These are phyloP conservation scores for Cercophora sp. DNA, from an alignment of 495 filamentous ascomycete genomes.

Conservation along the genomic window DNA sequence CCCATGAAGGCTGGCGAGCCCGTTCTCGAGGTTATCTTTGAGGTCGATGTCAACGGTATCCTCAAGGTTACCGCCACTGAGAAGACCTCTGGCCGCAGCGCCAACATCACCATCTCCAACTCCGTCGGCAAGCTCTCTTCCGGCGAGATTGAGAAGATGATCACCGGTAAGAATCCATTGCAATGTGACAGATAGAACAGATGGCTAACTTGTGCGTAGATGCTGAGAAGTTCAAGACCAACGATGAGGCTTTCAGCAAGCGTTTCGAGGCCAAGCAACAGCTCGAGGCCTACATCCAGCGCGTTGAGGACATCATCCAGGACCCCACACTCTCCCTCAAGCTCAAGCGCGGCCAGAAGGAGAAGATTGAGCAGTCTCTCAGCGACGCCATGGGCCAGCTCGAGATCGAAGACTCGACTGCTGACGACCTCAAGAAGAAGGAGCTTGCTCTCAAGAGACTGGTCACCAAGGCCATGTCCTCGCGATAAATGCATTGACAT, in stretches of 20 bases:
- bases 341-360: conserved; percentile 97
- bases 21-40: conserved; percentile 96
- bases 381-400: conserved; percentile 49
- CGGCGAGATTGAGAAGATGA: conserved; percentile 95
- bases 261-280: conserved; percentile 97
- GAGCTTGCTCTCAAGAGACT: conserved; percentile 96
- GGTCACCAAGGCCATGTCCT: conserved; percentile 95
- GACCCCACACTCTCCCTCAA: conserved; percentile 94
- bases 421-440: conserved; percentile 99
- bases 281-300: conserved; percentile 97
- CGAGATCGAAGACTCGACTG: conserved; percentile 61
- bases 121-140: conserved; percentile 97
- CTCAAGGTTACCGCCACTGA: conserved; percentile 99
- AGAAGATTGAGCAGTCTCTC: conserved; percentile 92
- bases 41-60: conserved; percentile 99
- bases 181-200: not conserved
- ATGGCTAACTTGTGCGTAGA: conserved; percentile 47
- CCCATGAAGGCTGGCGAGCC: conserved; percentile 98
- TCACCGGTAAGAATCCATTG: conserved; percentile 59
- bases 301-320: conserved; percentile 97
- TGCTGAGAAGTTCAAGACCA: conserved; percentile 97
- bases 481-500: conserved; percentile 56
- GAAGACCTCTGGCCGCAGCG: conserved; percentile 95
- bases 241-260: conserved; percentile 98
- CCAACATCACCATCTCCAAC: conserved; percentile 99